Percentiles rank a stretch among this genome's conserved stretches.
Evolutionary conservation across 1,284 basidiomycete genomes (phyloP).

Genomic region (Leucoagaricus sp.): DNA sequence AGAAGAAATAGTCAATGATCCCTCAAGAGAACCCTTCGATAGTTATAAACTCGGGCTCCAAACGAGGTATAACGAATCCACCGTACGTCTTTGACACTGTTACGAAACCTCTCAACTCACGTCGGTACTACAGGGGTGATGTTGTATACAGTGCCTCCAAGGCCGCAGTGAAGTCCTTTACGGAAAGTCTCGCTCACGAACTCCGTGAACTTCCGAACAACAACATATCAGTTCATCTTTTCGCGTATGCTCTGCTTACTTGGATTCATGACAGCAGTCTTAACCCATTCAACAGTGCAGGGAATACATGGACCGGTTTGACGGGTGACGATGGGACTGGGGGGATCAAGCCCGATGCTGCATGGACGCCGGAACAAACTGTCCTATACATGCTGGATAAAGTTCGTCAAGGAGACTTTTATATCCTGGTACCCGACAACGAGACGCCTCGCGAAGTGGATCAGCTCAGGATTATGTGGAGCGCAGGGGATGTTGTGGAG

Average conservation of each 20-base stretch:
- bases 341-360: conserved; percentile 71
- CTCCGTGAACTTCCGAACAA: conserved; percentile 64
- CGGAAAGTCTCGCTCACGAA: conserved; percentile 85
- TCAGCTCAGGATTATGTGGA: conserved; percentile 83
- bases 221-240: conserved; percentile 83
- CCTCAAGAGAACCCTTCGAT: conserved; percentile 84
- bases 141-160: conserved; percentile 61
- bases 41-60: conserved; percentile 91
- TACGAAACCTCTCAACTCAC: background rate
- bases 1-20: conserved; percentile 57
- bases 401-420: conserved; percentile 84
- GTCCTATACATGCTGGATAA: conserved; percentile 88
- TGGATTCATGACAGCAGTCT: background rate
- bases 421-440: conserved; percentile 89
- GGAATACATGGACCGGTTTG: conserved; percentile 82
- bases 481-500: conserved; percentile 77
- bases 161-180: conserved; percentile 86
- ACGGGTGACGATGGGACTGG: conserved; percentile 36
- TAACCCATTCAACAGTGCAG: conserved; percentile 55
- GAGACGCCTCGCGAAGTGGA: conserved; percentile 77
- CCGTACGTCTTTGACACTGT: conserved; percentile 66
- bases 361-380: conserved; percentile 88
- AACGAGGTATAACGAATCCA: conserved; percentile 91
- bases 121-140: conserved; percentile 27
- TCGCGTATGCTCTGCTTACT: conserved; percentile 58